phyloP scores from a whole-genome alignment of 345 rosid species.

The Boechera retrofracta region DNA sequence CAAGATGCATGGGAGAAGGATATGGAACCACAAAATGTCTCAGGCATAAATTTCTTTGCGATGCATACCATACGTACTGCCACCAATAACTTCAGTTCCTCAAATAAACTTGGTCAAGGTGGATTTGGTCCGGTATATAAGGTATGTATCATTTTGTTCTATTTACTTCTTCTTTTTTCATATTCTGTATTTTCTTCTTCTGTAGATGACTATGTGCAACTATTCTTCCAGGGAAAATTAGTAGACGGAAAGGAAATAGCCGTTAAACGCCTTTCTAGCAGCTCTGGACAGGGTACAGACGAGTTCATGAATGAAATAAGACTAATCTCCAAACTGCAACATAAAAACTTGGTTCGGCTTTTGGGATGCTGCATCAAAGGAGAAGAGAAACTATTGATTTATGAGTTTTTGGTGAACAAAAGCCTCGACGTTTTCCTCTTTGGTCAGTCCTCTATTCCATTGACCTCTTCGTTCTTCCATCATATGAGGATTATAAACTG shows the following conservation, averaged over 20 bases:
- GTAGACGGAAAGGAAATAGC: slow-evolving; percentile 54
- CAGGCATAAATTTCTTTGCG: slow-evolving; percentile 33
- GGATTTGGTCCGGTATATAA: slow-evolving; percentile 49
- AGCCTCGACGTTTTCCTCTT: slow-evolving; percentile 60
- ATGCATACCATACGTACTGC: slow-evolving; percentile 31
- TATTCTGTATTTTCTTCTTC: background rate
- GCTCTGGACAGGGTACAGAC: slow-evolving; percentile 53
- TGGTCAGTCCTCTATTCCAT: slow-evolving; percentile 43
- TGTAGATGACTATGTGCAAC: slow-evolving; percentile 3
- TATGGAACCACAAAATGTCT: slow-evolving; percentile 23
- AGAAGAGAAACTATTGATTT: slow-evolving; percentile 57
- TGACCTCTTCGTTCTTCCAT: background rate
- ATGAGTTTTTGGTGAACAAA: slow-evolving; percentile 63
- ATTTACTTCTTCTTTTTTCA: background rate
- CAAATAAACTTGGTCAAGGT: slow-evolving; percentile 45
- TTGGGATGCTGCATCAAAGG: slow-evolving; percentile 60
- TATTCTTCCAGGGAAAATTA: slow-evolving; percentile 48
- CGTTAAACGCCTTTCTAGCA: slow-evolving; percentile 53
- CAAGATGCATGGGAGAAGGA: slow-evolving; percentile 26
- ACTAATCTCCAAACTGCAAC: slow-evolving; percentile 65
- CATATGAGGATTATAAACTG: background rate
- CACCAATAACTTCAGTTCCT: slow-evolving; percentile 35
- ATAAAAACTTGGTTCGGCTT: slow-evolving; percentile 64
- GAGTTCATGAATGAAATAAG: slow-evolving; percentile 55
- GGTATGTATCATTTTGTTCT: slow-evolving; percentile 18